A percentile compares a stretch with the other conserved stretches of the same genome.
These are phyloP conservation scores for Neofusicoccum cordaticola DNA, from an alignment of 2,329 filamentous ascomycete species.

Conservation along the genomic window DNA sequence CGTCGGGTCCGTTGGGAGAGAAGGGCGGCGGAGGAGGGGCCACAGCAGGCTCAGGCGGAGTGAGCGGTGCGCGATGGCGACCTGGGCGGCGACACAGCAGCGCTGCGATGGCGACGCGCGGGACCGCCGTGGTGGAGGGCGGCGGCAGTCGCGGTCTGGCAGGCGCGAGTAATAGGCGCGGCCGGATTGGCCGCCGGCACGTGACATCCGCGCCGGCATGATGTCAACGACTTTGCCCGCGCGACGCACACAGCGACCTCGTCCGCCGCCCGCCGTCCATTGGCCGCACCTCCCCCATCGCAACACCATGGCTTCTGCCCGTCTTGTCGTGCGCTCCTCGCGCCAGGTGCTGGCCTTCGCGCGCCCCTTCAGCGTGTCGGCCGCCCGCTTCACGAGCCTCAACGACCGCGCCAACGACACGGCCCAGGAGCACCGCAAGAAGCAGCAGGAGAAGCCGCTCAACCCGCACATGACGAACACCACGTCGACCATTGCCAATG, in stretches of 20 bases:
- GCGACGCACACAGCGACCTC: not conserved
- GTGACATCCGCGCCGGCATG: not conserved
- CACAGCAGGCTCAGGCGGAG: not conserved
- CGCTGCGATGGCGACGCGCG: not conserved
- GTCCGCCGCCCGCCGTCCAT: not conserved
- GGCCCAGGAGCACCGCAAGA: slow-evolving; percentile 53
- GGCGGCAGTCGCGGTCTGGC: not conserved
- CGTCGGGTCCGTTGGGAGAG: not conserved
- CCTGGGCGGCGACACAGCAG: not conserved
- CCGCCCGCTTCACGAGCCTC: slow-evolving; percentile 40
- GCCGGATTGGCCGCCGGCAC: slow-evolving; percentile 6
- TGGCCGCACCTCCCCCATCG: not conserved
- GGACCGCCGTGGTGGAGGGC: not conserved
- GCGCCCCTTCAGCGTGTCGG: slow-evolving; percentile 39
- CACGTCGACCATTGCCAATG: slow-evolving; percentile 61
- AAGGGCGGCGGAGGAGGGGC: not conserved
- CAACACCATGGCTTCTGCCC: slow-evolving; percentile 45
- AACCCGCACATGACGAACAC: slow-evolving; percentile 65
- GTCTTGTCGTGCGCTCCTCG: slow-evolving; percentile 45
- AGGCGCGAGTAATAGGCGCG: not conserved
- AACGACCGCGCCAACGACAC: slow-evolving; percentile 54
- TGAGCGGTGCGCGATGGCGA: not conserved
- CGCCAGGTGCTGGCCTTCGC: slow-evolving; percentile 37
- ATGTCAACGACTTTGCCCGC: slow-evolving; percentile 15
- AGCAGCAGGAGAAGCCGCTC: slow-evolving; percentile 55